These are phyloP conservation scores for Inonotus obliquus DNA, from an alignment of 1,284 basidiomycete genomes.

Conservation along the genomic window DNA sequence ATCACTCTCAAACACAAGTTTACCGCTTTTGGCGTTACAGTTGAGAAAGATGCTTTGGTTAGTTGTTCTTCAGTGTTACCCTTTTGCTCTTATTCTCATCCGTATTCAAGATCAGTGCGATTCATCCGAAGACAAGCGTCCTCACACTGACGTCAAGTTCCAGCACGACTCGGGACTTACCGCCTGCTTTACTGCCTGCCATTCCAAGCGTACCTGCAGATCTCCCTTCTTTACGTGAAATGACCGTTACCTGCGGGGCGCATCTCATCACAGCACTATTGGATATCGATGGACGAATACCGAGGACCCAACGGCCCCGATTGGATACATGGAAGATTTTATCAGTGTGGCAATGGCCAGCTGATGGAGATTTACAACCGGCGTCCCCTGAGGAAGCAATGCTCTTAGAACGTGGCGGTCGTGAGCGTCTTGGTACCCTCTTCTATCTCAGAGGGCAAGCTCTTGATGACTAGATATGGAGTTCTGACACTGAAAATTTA, in stretches of 20 bases:
- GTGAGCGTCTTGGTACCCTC: slow-evolving; percentile 11
- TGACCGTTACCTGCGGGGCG: background rate
- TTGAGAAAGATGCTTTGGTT: slow-evolving; percentile 54
- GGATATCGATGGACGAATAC: slow-evolving; percentile 14
- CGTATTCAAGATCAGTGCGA: slow-evolving; percentile 37
- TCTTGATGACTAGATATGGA: background rate
- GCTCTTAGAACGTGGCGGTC: slow-evolving; percentile 13
- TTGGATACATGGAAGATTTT: slow-evolving; percentile 5
- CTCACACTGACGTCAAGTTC: slow-evolving; percentile 41
- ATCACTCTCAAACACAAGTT: slow-evolving; percentile 47
- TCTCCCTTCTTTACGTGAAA: slow-evolving; percentile 3
- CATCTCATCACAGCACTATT: slow-evolving; percentile 8
- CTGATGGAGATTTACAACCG: background rate
- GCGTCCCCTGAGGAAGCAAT: slow-evolving; percentile 1
- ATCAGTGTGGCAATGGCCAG: slow-evolving; percentile 9
- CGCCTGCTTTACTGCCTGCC: slow-evolving; percentile 32
- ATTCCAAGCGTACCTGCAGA: background rate
- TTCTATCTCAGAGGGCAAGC: slow-evolving; percentile 15
- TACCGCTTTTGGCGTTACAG: slow-evolving; percentile 28
- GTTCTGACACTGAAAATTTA: background rate
- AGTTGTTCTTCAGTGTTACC: background rate
- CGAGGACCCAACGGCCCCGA: background rate
- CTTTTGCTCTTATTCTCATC: background rate
- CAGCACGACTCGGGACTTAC: slow-evolving; percentile 34
- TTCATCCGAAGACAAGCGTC: slow-evolving; percentile 37